Evolutionary conservation across 306 rosid genomes (phyloP).

Genomic region (Gillenia trifoliata): DNA sequence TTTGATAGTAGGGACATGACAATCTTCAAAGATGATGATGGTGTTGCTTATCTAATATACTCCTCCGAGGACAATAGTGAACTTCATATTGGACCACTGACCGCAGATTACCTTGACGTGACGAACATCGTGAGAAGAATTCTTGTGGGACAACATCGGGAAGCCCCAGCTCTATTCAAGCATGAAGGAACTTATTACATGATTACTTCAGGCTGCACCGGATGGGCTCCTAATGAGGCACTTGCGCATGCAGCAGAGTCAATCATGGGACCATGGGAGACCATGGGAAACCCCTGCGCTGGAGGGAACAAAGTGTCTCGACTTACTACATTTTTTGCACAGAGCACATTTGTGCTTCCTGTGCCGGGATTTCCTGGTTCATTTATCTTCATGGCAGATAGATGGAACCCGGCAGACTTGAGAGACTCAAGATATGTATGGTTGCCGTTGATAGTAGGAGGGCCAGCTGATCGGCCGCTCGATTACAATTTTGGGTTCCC

Average conservation of each 20-base stretch:
- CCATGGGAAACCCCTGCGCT: constrained; percentile 78
- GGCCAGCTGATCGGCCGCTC: constrained; percentile 74
- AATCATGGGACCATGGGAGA: constrained; percentile 90
- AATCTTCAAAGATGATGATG: constrained; percentile 86
- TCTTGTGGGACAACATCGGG: constrained; percentile 88
- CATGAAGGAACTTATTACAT: constrained; percentile 82
- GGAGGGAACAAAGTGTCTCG: constrained; percentile 79
- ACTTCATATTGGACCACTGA: constrained; percentile 85
- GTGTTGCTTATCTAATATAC: constrained; percentile 76
- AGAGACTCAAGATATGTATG: constrained; percentile 85
- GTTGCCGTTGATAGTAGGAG: constrained; percentile 92
- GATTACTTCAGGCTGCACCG: constrained; percentile 97
- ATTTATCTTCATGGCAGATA: constrained; percentile 80
- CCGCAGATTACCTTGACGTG: constrained; percentile 71
- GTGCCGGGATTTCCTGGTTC: constrained; percentile 56
- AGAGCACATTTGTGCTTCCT: constrained; percentile 84
- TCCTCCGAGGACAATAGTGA: constrained; percentile 97
- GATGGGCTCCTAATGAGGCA: constrained; percentile 99
- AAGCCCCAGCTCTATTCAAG: constrained; percentile 98
- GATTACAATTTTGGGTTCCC: constrained; percentile 89
- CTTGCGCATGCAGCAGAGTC: constrained; percentile 88
- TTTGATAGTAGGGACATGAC: constrained; percentile 96
- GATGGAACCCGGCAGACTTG: constrained; percentile 95
- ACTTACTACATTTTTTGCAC: constrained; percentile 81
- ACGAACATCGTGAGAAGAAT: constrained; percentile 52